Base-by-base conservation (phyloP, 2,329 filamentous ascomycete genomes). In the Parastagonospora nodorum region DNA sequence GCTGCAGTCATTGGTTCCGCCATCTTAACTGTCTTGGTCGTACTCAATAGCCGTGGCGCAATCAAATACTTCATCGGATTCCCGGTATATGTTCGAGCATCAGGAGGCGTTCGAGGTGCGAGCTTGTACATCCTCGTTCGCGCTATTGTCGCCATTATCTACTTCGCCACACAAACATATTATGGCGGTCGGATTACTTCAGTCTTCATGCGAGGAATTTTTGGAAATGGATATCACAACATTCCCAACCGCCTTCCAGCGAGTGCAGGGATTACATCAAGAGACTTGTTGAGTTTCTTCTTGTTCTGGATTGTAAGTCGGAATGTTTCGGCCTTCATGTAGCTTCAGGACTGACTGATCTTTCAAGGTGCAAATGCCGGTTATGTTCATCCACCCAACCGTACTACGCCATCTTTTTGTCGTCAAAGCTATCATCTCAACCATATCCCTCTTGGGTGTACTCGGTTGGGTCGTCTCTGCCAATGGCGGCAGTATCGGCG, bases 181-280 rank as follows among this genome's bases (percentile, higher is more conserved):
- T 60, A 61, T 28, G 57, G 58, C 12, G 58, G 56, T 8, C 51
- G 56, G 11, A 61, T 61, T 15, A 61, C 57, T 6, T 57, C 57
- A 14, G 58, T 61, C 1, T 61, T 61, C 48, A 61, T 61, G 58
- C 45, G 57, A 11, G 57, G 46, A 0, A 60, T 60, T 4, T 61
- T 61, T 15, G 58, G 58, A 8, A 61, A 60, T 14, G 48, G 57
- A 6, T 63, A 57, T 46, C 40, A 48, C 10, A 55, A 55, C 11
- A 75, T 81, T 51, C 71, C 72, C 12, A 79, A 82, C 54, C 76
- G 76, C 28, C 68, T 82, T 8, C 74, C 78, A 0, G 67, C 61
- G 4, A 72, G 58, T 37, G 72, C 74, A n/a, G 74, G 75, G n/a
- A 69, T 74, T 30, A 74, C 71, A 0, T 73, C 65, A 5, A 54